Conservation (phyloP, 108 stramenopile genomes). For the Licmophora abbreviata region DNA sequence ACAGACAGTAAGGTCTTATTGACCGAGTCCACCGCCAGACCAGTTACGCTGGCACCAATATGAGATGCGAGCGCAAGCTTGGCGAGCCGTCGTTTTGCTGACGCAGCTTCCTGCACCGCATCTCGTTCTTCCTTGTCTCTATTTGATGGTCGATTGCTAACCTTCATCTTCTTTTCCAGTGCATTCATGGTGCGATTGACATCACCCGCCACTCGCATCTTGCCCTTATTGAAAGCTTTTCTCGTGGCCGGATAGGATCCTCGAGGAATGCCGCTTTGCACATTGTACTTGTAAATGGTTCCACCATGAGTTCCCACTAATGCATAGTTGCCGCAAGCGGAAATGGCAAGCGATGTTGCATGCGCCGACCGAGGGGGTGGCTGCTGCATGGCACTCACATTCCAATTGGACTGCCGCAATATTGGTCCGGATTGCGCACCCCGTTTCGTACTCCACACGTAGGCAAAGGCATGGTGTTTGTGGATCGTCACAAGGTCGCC, state of each 20-base stretch:
- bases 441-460: conserved; percentile 75
- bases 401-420: conserved; percentile 70
- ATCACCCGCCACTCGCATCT: conserved; percentile 41
- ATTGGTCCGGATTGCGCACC: conserved; percentile 77
- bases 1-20: conserved; percentile 79
- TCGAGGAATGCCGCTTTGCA: conserved; percentile 84
- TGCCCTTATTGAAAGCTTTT: conserved; percentile 9
- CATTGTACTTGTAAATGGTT: conserved; percentile 89
- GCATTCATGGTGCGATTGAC: conserved; percentile 57
- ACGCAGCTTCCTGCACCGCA: conserved; percentile 22
- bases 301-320: conserved; percentile 93
- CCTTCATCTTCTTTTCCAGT: conserved; percentile 66
- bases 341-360: conserved; percentile 70
- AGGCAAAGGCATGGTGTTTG: conserved; percentile 74
- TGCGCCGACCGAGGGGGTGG: conserved; percentile 52
- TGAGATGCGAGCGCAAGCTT: conserved; percentile 53
- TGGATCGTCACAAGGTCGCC: conserved; percentile 88
- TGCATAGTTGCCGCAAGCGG: conserved; percentile 82
- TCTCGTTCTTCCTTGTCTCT: conserved; percentile 62
- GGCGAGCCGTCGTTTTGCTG: conserved; percentile 26
- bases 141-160: conserved; percentile 46
- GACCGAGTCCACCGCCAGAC: conserved; percentile 85
- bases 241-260: conserved; percentile 70
- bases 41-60: conserved; percentile 63
- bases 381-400: conserved; percentile 76